Base-by-base conservation (phyloP, 768 basidiomycete species). In the Termitomyces sp. region DNA sequence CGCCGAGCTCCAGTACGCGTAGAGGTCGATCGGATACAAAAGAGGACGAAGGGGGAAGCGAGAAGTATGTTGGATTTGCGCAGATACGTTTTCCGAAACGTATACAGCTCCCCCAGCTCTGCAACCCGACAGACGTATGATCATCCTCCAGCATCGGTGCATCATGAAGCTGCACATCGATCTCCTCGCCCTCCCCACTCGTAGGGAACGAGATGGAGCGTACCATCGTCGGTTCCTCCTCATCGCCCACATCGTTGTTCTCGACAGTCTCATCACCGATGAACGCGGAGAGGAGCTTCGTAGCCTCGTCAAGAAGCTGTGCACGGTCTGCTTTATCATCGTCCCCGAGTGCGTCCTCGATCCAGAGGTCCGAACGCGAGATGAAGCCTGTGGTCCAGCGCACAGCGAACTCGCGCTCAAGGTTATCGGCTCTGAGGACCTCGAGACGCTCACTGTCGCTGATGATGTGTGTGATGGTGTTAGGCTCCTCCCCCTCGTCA, bases 61-160 rank as follows among this genome's bases (percentile, higher is more conserved):
- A 72, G 58, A 78, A 83, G 53, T 62, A 56, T 43, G 57, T 62
- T 3, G 85, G 80, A 38, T 73, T 63, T 9, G 69, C 66, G 42
- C 83, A 85, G 47, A 92, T 74, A 43, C 78, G 76, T 60, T 86
- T 79, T 1, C 84, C 84, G 44, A 94, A 76, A 33, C 89, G 68
- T 63, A 91, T 87, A 16, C 85, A 81, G 61, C 87, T 86, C 9
- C 83, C 89, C 91, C 91, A 93, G 63, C 88, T 91, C 68, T 93
- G 91, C 41, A 93, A 71, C 0, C 91, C 90, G 31, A 91, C 89
- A 16, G 83, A 84, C 10, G 88, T 90, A 65, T 91, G 86, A 64
- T 91, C 89, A 13, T 78, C 74, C 31, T 69, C 72, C 25, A 80
- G 73, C 38, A 89, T 70, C 1, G 86, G 80, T 1, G 82, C 88